Base-by-base conservation (phyloP, 2,329 filamentous ascomycete genomes). In the Fusarium sp. region DNA sequence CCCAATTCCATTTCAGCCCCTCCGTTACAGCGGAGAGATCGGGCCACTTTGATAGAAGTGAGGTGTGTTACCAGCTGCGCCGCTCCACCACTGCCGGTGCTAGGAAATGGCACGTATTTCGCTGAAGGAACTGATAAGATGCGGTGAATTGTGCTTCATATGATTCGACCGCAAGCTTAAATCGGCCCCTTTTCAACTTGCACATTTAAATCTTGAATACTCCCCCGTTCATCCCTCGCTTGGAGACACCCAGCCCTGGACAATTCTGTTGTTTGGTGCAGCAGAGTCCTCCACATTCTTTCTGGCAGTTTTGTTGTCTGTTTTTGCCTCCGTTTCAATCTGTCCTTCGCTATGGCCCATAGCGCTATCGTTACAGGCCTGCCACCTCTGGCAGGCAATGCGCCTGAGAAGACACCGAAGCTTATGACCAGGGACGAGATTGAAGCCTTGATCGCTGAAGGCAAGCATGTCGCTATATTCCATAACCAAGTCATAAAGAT, bases 361-460 rank as follows among this genome's bases (percentile, higher is more conserved):
- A 60, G 54, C 47, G 63, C 69, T 42, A 44, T 73, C 32, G 74
- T 78, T 28, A 77, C 76, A 38, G 72, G 77, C 67, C 61, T 78
- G 46, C 72, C 71, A 21, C 70, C 69, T n/a, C 38, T 52, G 44
- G 59, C 61, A 32, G 53, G 54, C 30, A 69, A 67, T 53, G 67
- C 57, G 46, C 64, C 64, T n/a, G 71, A 67, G 40, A 77, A 62
- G 67, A 73, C 69, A 52, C 84, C 81, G 62, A 83, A 83, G 12
- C 64, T 84, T 28, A 80, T 87, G 77, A 77, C 82, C 8, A 79
- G 81, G 10, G 80, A 79, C 32, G 80, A 83, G 32, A 64, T 82
- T 56, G 95, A 98, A 82, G 90, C 88, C 10, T 84, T 96, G 77
- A 98, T 99, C 78, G 94, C 95, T 11, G 90, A 93, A 64, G 96